Percentiles rank a stretch among this genome's conserved stretches.
phyloP scores from a whole-genome alignment of 768 basidiomycete genomes.

The Pulveroboletus sp. region DNA sequence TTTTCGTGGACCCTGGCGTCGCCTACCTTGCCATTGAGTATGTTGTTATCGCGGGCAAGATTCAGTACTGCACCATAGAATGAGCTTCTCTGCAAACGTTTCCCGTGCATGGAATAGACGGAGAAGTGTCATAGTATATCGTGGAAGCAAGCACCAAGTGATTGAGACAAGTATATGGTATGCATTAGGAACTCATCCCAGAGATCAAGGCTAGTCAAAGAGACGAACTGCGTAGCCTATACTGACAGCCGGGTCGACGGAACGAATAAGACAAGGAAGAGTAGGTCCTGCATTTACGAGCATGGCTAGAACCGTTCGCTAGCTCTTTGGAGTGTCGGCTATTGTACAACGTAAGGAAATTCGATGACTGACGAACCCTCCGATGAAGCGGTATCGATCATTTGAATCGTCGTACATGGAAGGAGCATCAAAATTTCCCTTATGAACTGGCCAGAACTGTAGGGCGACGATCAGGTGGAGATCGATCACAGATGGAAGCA shows the following conservation, averaged over 20 bases:
- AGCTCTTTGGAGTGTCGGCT: slow-evolving; percentile 52
- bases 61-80: slow-evolving; percentile 14
- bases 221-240: slow-evolving; percentile 55
- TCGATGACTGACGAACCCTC: slow-evolving; percentile 57
- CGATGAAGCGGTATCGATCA: slow-evolving; percentile 73
- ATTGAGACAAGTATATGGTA: neutral
- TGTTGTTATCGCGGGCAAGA: neutral
- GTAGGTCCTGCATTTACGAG: slow-evolving; percentile 65
- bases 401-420: slow-evolving; percentile 65
- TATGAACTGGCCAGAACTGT: slow-evolving; percentile 77
- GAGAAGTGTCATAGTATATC: slow-evolving; percentile 26
- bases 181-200: slow-evolving; percentile 44
- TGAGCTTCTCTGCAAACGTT: slow-evolving; percentile 24
- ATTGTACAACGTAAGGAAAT: neutral
- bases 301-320: slow-evolving; percentile 71
- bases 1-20: slow-evolving; percentile 2
- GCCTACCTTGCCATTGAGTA: neutral
- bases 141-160: slow-evolving; percentile 12
- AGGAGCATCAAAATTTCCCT: slow-evolving; percentile 69
- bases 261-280: slow-evolving; percentile 69
- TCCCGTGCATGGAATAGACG: slow-evolving; percentile 22
- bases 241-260: slow-evolving; percentile 60
- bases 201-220: slow-evolving; percentile 75
- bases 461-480: neutral
- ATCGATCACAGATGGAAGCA: slow-evolving; percentile 20